Base-by-base conservation (phyloP, 2,329 filamentous ascomycete genomes). In the Alternaria triticina region DNA sequence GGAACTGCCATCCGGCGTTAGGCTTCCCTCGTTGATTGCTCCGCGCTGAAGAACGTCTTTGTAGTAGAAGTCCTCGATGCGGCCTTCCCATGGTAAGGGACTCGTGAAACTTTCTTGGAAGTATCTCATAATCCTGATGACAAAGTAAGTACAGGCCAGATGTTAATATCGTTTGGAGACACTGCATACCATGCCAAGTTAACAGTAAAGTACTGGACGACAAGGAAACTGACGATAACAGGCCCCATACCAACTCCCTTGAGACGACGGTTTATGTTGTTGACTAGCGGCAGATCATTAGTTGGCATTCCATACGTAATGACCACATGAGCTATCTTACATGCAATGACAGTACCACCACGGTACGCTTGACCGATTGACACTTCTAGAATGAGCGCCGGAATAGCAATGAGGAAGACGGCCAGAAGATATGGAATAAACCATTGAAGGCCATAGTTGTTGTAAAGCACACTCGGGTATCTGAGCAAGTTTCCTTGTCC, bases 371-470 rank as follows among this genome's bases (percentile, higher is more conserved):
- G 81, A 33, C 82, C 82, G 28, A 83, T 81, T 1, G 81, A 72
- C 54, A 88, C 86, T 71, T 88, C 86, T 22, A 88, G 82, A 12
- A 87, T 82, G 40, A 88, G 80, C 0, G 83, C 82, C 0, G 86
- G 86, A 47, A 88, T 87, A 40, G 86, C 86, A 60, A 88, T 82
- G 11, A 87, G 74, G 61, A 86, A 84, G 15, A 88, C 81, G 6
- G 85, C 84, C 59, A 88, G 77, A 5, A 88, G 71, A 64, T 88
- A 88, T 0, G 86, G 86, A 17, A 88, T 83, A 73, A 87, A 88
- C 86, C 86, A 88, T 69, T 88, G 86, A 6, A 88, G 78, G 3
- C 86, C 86, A 59, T 86, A 82, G 72, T 88, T 88, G 77, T 88
- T 88, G 82, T 86, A 88, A 3, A 87, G 82, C 43, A 86, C 84